Base-by-base conservation (phyloP, 352 stramenopile species). In the Globisporangium middletonii region DNA sequence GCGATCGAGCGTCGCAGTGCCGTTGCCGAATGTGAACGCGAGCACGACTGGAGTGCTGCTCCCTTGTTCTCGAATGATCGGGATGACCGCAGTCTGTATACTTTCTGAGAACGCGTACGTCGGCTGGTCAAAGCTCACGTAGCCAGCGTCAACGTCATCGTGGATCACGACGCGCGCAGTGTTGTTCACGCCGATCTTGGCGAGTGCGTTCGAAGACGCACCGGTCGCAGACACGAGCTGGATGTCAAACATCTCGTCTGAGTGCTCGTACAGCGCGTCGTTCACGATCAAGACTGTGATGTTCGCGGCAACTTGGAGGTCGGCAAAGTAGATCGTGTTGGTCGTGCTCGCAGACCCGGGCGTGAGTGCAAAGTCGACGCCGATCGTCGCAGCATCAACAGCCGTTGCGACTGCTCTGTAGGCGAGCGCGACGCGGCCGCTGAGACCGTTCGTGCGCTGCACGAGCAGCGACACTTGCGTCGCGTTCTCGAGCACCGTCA, bases 91-190 rank as follows among this genome's bases (percentile, higher is more conserved):
- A n/a, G 57, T 64, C 15, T 55, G 57, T 15, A 60, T 58, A 27
- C 66, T 60, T 65, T 90, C 77, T 0, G 43, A 60, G 4, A 90
- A 67, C 0, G 18, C 45, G 38, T 74, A 83, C 2, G 3, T 27
- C 2, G 57, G 16, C 4, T 59, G 60, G 0, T 69, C 62, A 59
- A 90, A 88, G 33, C 68, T 72, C 2, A 90, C 50, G 28, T 70
- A 73, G 0, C 80, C 80, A 41, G 80, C 77, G 48, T 88, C 77
- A 0, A 70, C 78, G 54, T 88, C 80, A 47, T 90, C 80, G 0
- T 79, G n/a, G 51, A 90, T 84, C 1, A 64, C 74, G 26, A 90
- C 73, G 1, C 35, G 63, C 16, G 56, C 41, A 0, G 59, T 53
- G 18, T n/a, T 59, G 30, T 73, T 83, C 1, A 13, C 57, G n/a